Evolutionary conservation across 2,329 filamentous ascomycete species (phyloP), one percentile per base, ranked within the genome.

Genomic region (Pleurostoma richardsiae): DNA sequence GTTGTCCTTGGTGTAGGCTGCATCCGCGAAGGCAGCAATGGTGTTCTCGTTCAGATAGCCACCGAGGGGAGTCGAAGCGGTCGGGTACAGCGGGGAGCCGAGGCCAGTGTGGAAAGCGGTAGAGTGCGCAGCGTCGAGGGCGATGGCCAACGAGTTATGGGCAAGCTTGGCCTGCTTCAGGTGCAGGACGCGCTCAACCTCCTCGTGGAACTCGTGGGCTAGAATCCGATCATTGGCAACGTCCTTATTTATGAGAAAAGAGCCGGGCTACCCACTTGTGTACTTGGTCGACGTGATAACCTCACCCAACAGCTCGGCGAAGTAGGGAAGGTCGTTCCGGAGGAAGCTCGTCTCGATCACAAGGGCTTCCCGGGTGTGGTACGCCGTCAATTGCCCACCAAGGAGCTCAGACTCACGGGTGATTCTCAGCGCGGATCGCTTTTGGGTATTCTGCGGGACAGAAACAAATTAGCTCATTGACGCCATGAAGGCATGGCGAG

Each of bases 281-380:
- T 89, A 99, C 73, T 90, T 94, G 59, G 92, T 95, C 71, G 88
- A 76, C 52, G 86, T 84, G 62, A 94, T 79, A 60, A 96, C 88
- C 77, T 99, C 95, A 63, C 86, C 90, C 58, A 99, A 81, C 56
- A 99, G 80, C 77, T 99, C 94, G 62, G 90, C 83, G 70, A 96
- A 99, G 82, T 97, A 99, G 58, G 94, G 94, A 57, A 99, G 83
- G 68, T 99, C 91, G 67, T 94, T 85, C 66, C 90, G 85, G 57
- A 99, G 83, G 80, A 99, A 99, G 76, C 87, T 95, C 67, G 94
- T 89, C 71, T 92, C 85, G 62, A 99, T 75, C 50, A 99, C 83
- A 54, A 99, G 75, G 65, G 90, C 90, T 78, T 99, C 94, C 65
- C 92, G 87, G 60, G 90, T 91, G 74, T 96, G 90, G 71, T 88